Conservation (phyloP, 306 rosid genomes). For the Rubus parviflorus region DNA sequence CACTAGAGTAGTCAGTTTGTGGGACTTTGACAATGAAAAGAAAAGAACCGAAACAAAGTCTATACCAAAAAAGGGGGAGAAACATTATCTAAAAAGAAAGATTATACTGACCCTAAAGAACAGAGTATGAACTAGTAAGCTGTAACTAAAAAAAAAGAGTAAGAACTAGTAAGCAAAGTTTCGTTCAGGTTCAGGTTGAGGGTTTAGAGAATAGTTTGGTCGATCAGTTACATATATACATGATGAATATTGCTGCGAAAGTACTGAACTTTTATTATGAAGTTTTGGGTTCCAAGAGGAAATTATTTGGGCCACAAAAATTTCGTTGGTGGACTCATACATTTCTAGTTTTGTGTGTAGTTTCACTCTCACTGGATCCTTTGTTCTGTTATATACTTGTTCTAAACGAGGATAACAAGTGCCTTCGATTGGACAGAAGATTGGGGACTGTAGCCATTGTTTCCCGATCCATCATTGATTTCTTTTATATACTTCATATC, state of each 20-base stretch:
- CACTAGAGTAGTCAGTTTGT: too few species aligned
- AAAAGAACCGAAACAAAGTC: too few species aligned
- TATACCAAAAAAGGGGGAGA: too few species aligned
- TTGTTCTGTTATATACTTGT: conserved; percentile 35
- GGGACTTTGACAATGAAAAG: too few species aligned
- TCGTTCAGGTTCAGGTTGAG: too few species aligned
- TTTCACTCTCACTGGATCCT: conserved; percentile 35
- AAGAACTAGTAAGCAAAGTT: too few species aligned
- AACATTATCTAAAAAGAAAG: too few species aligned
- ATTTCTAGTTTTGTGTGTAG: conserved; percentile 26
- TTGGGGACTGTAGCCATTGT: conserved; percentile 21
- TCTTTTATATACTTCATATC: conserved; percentile 24
- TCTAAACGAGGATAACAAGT: conserved; percentile 9
- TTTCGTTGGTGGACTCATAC: conserved; percentile 16
- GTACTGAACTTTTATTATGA: not conserved
- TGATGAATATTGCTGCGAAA: not conserved
- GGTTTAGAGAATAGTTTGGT: too few species aligned
- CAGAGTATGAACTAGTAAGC: too few species aligned
- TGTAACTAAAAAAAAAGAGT: too few species aligned
- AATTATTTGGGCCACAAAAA: not conserved
- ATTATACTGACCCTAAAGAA: too few species aligned
- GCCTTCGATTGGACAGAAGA: conserved; percentile 28
- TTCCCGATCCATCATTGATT: conserved; percentile 25
- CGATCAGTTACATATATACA: too few species aligned
- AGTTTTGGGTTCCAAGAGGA: not conserved